Evolutionary conservation across 257 asterid genomes (phyloP).

Genomic region (Leptodermis oblonga): DNA sequence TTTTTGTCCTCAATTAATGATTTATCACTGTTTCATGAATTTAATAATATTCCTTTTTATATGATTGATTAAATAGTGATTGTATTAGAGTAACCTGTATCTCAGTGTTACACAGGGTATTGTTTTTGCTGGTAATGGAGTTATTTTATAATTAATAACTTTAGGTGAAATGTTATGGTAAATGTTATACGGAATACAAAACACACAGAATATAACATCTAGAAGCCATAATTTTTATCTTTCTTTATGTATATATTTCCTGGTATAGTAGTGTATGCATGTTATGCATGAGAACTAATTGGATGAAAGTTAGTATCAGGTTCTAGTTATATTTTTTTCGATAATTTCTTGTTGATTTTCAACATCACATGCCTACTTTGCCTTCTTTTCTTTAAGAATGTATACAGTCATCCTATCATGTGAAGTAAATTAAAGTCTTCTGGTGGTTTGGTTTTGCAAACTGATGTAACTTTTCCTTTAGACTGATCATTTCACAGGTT

Average conservation of each 20-base stretch:
- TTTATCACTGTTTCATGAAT: background rate
- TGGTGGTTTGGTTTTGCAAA: background rate
- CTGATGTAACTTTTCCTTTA: background rate
- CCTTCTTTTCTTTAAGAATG: too few relatives aligned
- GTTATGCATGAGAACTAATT: background rate
- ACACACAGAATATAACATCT: too few relatives aligned
- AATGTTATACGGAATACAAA: too few relatives aligned
- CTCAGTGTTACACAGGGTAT: too few relatives aligned
- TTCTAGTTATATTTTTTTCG: background rate
- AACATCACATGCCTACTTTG: background rate
- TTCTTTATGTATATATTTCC: too few relatives aligned
- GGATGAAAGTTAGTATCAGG: background rate
- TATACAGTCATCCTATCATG: too few relatives aligned
- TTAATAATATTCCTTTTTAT: background rate
- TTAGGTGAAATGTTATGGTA: too few relatives aligned
- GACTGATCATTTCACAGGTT: background rate
- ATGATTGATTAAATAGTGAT: too few relatives aligned
- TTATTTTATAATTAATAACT: too few relatives aligned
- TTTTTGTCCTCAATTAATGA: background rate
- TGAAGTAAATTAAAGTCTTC: background rate
- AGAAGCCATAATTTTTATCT: too few relatives aligned
- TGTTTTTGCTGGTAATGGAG: too few relatives aligned
- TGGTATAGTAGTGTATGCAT: background rate
- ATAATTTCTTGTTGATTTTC: background rate
- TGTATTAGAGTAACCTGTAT: too few relatives aligned